Conservation (phyloP, 306 rosid species). For the Rosa rugosa region DNA sequence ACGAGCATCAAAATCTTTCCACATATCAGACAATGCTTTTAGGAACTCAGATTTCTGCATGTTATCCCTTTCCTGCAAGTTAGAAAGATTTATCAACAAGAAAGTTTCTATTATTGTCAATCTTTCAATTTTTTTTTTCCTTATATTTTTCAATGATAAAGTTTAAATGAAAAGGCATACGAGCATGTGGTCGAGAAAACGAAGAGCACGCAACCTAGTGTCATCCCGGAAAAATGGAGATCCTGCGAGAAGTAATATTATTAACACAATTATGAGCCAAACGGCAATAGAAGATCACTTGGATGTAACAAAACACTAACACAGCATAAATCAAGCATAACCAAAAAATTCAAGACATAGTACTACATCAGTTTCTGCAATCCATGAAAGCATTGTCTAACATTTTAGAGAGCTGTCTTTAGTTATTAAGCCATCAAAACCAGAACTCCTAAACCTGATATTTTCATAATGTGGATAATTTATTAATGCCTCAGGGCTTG, state of each 20-base stretch:
- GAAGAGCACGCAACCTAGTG: conserved; percentile 98
- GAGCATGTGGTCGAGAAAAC: conserved; percentile 98
- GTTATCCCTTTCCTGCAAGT: conserved; percentile 93
- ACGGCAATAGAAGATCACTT: neutral
- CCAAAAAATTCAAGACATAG: neutral
- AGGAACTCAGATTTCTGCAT: conserved; percentile 97
- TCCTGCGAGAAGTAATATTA: conserved; percentile 49
- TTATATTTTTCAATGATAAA: conserved; percentile 19
- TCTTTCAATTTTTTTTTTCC: conserved; percentile 5
- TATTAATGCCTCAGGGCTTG: neutral
- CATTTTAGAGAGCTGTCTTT: neutral
- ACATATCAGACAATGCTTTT: conserved; percentile 94
- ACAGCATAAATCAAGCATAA: neutral
- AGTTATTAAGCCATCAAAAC: neutral
- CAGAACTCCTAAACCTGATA: neutral
- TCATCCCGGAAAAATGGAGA: conserved; percentile 89
- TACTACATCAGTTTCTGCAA: neutral
- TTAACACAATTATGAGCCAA: neutral
- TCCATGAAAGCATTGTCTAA: neutral
- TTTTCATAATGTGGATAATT: neutral
- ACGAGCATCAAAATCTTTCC: conserved; percentile 99
- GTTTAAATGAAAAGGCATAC: conserved; percentile 56
- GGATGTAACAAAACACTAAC: neutral
- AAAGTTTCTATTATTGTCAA: conserved; percentile 7
- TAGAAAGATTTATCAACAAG: conserved; percentile 22